phyloP scores from a whole-genome alignment of 78 protist species.

The Pigoraptor vietnamica region DNA sequence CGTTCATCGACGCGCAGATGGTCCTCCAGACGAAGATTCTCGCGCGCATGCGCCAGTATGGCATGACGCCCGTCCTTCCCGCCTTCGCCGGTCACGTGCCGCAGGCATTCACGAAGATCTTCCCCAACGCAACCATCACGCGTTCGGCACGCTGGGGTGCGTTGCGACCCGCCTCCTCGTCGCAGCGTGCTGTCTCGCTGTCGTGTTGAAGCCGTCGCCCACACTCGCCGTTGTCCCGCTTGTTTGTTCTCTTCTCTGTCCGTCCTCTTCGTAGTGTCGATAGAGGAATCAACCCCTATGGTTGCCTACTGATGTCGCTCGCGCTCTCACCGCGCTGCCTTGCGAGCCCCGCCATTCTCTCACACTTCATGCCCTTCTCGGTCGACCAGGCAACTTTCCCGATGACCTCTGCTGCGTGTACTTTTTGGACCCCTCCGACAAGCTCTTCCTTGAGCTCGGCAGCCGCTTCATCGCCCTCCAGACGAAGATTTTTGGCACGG shows the following conservation, averaged over 20 bases:
- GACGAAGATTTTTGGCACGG: slow-evolving; percentile 9
- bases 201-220: too few relatives aligned
- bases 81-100: slow-evolving; percentile 67
- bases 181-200: too few relatives aligned
- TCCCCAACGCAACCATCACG: slow-evolving; percentile 27
- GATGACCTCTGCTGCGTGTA: background rate
- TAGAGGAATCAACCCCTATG: too few relatives aligned
- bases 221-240: too few relatives aligned
- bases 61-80: slow-evolving; percentile 54
- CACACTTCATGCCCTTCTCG: background rate
- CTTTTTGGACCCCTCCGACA: slow-evolving; percentile 32
- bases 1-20: background rate
- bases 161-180: too few relatives aligned
- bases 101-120: background rate
- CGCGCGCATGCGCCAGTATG: slow-evolving; percentile 21
- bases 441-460: slow-evolving; percentile 31
- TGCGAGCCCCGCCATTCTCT: too few relatives aligned
- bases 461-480: slow-evolving; percentile 1
- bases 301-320: too few relatives aligned
- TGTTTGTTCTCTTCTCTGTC: too few relatives aligned
- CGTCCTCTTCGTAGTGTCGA: too few relatives aligned
- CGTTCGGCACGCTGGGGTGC: slow-evolving; percentile 23
- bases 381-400: background rate
- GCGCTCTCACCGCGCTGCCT: too few relatives aligned
- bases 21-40: slow-evolving; percentile 27